Evolutionary conservation across 805 yeast genomes (phyloP), one percentile per base, ranked within the genome.

Genomic region (Barnettozyma pratensis): DNA sequence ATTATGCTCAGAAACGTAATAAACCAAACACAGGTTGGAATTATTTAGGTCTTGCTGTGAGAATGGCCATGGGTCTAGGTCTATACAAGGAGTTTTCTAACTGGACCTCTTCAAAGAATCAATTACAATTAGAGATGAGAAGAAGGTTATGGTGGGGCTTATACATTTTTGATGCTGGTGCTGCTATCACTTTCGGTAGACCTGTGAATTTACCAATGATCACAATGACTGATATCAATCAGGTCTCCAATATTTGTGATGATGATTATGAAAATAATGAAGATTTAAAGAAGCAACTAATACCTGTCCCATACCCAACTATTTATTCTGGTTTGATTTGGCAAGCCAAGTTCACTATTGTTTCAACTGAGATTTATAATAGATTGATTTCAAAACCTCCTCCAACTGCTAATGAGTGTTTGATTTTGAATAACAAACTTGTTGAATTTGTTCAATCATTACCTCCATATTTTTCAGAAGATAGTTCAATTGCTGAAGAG

Each of bases 1-100:
- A 77, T 53, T 84, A 82, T 63, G 76, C 79, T 9, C 86, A 80
- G 58, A 80, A 80, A 63, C 71, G 85, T 44, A 79, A 81, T 55
- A 80, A 79, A 54, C 83, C 85, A 47, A 82, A 82, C 61, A 75
- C 87, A 0, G 83, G 84, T 27, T 83, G 87, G 85, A 79, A 79
- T 55, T 80, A 77, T 53, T 65, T 81, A 35, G 88, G 89, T 10
- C 66, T 80, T 14, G 83, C 86, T 0, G 74, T 80, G 7, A 68
- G 85, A 52, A 81, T 83, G 84, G 87, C 88, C 0, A 68, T 79
- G 55, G 81, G 85, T 0, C 61, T 83, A 38, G 90, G 88, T 4
- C 64, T 83, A 28, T 77, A 80, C 57, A 76, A 75, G 46, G 85
- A 81, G 52, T 74, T 77, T 51, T 62, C 74, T 4, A 68, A 66